phyloP scores from a whole-genome alignment of 1,284 basidiomycete genomes.

The Tremellales sp. region DNA sequence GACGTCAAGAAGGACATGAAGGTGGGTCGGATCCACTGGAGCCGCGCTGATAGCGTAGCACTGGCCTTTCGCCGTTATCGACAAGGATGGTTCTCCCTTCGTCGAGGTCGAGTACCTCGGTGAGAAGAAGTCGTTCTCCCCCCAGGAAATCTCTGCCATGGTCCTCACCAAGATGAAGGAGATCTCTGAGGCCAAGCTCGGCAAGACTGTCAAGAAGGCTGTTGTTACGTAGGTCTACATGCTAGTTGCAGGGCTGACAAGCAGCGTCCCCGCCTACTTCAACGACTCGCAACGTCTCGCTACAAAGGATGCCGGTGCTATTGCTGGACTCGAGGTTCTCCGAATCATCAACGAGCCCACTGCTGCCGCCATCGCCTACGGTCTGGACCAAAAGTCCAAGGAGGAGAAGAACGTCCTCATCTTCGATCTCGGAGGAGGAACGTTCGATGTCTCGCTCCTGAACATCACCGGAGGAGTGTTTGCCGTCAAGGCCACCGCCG shows the following conservation, averaged over 20 bases:
- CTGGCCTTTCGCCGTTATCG: constrained; percentile 64
- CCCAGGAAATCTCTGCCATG: constrained; percentile 89
- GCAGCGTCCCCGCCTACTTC: constrained; percentile 68
- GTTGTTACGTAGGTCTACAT: constrained; percentile 54
- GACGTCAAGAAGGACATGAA: constrained; percentile 61
- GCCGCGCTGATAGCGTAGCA: constrained; percentile 50
- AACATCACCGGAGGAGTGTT: constrained; percentile 63
- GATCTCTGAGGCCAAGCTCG: constrained; percentile 62
- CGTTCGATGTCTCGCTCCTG: constrained; percentile 64
- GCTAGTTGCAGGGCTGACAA: constrained; percentile 1
- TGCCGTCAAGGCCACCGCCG: constrained; percentile 73
- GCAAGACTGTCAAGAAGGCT: constrained; percentile 62
- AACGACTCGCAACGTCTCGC: constrained; percentile 65
- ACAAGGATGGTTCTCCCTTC: constrained; percentile 58
- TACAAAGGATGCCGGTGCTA: constrained; percentile 61
- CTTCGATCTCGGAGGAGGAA: constrained; percentile 97
- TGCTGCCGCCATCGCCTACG: constrained; percentile 55
- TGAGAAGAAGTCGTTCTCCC: constrained; percentile 60
- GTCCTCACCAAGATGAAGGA: constrained; percentile 98
- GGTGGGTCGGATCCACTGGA: constrained; percentile 51
- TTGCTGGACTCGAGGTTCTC: constrained; percentile 63
- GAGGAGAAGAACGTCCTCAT: constrained; percentile 98
- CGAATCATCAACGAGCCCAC: constrained; percentile 66
- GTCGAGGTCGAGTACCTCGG: constrained; percentile 59
- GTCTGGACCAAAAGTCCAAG: constrained; percentile 69